phyloP scores from a whole-genome alignment of 495 filamentous ascomycete genomes.

The Aspergillus cavernicola region DNA sequence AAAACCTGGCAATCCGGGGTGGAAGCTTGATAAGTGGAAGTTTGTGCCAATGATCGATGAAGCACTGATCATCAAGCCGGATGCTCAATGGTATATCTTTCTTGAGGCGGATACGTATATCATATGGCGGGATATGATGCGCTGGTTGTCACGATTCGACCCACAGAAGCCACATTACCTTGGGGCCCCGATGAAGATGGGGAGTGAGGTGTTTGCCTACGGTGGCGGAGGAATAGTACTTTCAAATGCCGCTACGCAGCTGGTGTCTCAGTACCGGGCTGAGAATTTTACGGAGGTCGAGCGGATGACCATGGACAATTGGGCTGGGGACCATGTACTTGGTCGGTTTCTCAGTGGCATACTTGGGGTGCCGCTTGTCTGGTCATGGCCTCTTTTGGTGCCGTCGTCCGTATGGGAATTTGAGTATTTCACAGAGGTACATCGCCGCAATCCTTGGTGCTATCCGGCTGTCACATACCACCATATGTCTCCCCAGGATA shows the following conservation, averaged over 20 bases:
- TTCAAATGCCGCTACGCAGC: slow-evolving; percentile 46
- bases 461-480: slow-evolving; percentile 47
- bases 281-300: slow-evolving; percentile 34
- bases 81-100: slow-evolving; percentile 58
- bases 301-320: slow-evolving; percentile 34
- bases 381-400: slow-evolving; percentile 41
- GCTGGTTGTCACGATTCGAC: slow-evolving; percentile 45
- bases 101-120: slow-evolving; percentile 61
- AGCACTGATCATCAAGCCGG: slow-evolving; percentile 35
- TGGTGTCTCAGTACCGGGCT: slow-evolving; percentile 27
- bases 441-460: slow-evolving; percentile 46
- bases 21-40: slow-evolving; percentile 51
- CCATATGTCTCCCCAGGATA: slow-evolving; percentile 42
- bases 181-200: slow-evolving; percentile 45
- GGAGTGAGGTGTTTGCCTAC: slow-evolving; percentile 50
- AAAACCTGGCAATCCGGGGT: slow-evolving; percentile 35
- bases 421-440: slow-evolving; percentile 38
- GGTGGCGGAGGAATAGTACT: slow-evolving; percentile 59
- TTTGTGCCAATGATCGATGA: slow-evolving; percentile 43
- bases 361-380: slow-evolving; percentile 36
- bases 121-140: slow-evolving; percentile 52
- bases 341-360: slow-evolving; percentile 44
- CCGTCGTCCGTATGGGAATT: slow-evolving; percentile 31
- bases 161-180: slow-evolving; percentile 46
- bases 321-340: slow-evolving; percentile 49